Evolutionary conservation across 2,329 filamentous ascomycete species (phyloP), one percentile per base, ranked within the genome.

Genomic region (Alternaria sp.): DNA sequence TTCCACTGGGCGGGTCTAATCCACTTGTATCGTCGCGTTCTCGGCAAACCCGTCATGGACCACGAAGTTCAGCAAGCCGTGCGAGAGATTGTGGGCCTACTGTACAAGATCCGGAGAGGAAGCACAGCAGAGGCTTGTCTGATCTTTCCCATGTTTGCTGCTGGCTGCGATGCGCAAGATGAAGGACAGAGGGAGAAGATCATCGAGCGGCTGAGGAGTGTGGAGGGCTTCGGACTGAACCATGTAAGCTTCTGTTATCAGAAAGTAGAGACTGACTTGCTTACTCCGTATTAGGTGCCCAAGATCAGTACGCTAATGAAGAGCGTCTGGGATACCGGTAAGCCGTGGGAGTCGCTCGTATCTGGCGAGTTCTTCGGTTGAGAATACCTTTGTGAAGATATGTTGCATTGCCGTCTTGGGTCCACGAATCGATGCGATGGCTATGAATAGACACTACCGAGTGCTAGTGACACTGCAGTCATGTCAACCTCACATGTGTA

Each of bases 61-160:
- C 75, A 81, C 0, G 84, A 88, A 21, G 90, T 96, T 0, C 88
- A 89, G 69, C 80, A 82, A 11, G 87, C 88, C 0, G 88, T 94
- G 6, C 78, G 83, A 41, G 85, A 87, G 64, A 90, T 95, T 49
- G 82, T 92, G 26, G 81, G 82, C 1, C 86, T 88, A 30, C 81
- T 95, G 64, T 83, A 83, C 21, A 86, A 86, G 41, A 87, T 96
- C 53, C 82, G 88, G 12, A 81, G 84, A 12, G 90, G 91, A 6
- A 89, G 89, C 28, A 89, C 88, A 15, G 91, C 92, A 0, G 92
- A 95, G 78, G 89, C 88, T 9, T 93, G 91, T 72, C 81, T 92
- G 18, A 78, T 96, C 43, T 94, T 96, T 68, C 92, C 93, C 0
- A 89, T 96, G 81, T 96, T 96, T 78, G 92, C 91, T 1, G 92